phyloP scores from a whole-genome alignment of 352 stramenopile genomes.

The Phytophthora citrophthora region DNA sequence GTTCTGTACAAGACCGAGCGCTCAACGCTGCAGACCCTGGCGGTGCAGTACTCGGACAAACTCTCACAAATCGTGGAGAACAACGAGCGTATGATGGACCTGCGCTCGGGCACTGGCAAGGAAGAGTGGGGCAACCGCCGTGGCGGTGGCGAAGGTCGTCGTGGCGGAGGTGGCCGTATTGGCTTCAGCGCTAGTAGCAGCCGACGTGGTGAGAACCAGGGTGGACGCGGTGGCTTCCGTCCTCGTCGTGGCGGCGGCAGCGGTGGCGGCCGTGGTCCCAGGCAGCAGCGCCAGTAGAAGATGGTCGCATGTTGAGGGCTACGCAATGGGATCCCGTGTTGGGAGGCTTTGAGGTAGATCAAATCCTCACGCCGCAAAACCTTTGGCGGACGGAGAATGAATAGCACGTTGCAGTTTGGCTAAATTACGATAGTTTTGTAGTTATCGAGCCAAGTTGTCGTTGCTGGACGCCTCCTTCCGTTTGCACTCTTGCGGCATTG shows the following conservation, averaged over 20 bases:
- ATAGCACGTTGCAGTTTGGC: constrained; percentile 33
- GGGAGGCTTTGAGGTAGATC: constrained; percentile 22
- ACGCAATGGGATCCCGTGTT: constrained; percentile 18
- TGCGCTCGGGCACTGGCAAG: constrained; percentile 70
- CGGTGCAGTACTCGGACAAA: constrained; percentile 97
- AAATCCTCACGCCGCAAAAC: constrained; percentile 14
- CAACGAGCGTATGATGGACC: constrained; percentile 91
- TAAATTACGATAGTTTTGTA: constrained; percentile 32
- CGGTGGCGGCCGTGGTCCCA: constrained; percentile 41
- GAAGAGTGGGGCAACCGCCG: constrained; percentile 74
- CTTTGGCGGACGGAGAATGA: constrained; percentile 28
- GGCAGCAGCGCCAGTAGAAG: constrained; percentile 54
- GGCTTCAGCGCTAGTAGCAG: constrained; percentile 41
- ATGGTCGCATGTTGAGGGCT: constrained; percentile 28
- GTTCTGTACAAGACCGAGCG: constrained; percentile 95
- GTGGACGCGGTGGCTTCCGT: constrained; percentile 53
- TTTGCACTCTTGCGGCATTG: constrained; percentile 18
- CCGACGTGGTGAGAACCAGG: constrained; percentile 57
- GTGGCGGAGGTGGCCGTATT: constrained; percentile 45
- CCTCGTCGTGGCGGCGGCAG: constrained; percentile 47
- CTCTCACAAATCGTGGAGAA: constrained; percentile 88
- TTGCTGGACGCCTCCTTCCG: constrained; percentile 16
- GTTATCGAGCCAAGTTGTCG: constrained; percentile 6
- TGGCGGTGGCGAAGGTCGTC: constrained; percentile 42
- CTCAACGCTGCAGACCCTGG: constrained; percentile 94